Evolutionary conservation across 768 basidiomycete species (phyloP).

Genomic region (Hebeloma cylindrosporum): DNA sequence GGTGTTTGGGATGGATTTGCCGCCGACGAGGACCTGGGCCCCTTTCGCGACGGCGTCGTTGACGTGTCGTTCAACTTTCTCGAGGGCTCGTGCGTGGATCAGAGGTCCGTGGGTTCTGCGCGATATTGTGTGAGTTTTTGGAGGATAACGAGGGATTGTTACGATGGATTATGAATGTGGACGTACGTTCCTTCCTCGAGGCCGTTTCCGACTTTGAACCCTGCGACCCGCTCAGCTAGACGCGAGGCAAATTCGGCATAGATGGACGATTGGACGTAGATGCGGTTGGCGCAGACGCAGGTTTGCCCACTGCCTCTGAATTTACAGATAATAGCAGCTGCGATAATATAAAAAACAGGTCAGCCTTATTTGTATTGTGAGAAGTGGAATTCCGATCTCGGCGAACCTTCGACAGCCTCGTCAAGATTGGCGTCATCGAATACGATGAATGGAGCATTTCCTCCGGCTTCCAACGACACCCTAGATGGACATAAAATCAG

Average conservation of each 20-base stretch:
- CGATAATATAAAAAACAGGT: slow-evolving; percentile 3
- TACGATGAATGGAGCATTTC: slow-evolving; percentile 95
- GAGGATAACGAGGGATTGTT: background rate
- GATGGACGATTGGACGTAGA: slow-evolving; percentile 87
- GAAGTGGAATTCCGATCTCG: slow-evolving; percentile 2
- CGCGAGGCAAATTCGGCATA: slow-evolving; percentile 92
- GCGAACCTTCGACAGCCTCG: slow-evolving; percentile 79
- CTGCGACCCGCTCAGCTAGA: slow-evolving; percentile 78
- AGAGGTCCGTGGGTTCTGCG: slow-evolving; percentile 90
- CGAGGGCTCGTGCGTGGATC: slow-evolving; percentile 81
- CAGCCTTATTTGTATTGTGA: background rate
- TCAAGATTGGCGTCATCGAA: slow-evolving; percentile 96
- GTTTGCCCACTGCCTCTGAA: slow-evolving; percentile 84
- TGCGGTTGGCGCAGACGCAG: slow-evolving; percentile 85
- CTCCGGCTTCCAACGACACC: slow-evolving; percentile 84
- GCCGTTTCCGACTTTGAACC: slow-evolving; percentile 88
- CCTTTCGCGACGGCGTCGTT: slow-evolving; percentile 85
- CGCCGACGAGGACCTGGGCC: slow-evolving; percentile 89
- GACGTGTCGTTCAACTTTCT: slow-evolving; percentile 85
- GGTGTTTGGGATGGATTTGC: slow-evolving; percentile 58
- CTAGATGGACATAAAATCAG: slow-evolving; percentile 23
- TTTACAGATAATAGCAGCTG: slow-evolving; percentile 74
- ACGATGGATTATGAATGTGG: background rate
- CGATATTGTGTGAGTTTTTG: background rate
- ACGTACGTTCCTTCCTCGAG: slow-evolving; percentile 74